These are phyloP conservation scores for Pisolithus orientalis DNA, from an alignment of 768 basidiomycete genomes.

Conservation along the genomic window DNA sequence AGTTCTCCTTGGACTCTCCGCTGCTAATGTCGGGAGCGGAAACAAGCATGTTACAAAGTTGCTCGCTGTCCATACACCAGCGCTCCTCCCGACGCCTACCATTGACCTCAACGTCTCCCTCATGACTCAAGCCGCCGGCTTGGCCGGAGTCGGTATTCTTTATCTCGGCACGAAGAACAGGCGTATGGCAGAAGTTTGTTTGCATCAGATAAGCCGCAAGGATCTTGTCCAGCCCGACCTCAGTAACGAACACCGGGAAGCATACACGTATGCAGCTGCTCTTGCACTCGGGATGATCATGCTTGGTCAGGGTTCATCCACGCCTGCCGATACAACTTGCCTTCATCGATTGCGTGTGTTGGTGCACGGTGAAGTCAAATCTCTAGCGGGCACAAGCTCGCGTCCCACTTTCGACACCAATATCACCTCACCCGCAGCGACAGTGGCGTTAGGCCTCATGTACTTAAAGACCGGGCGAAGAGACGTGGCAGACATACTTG, in stretches of 20 bases:
- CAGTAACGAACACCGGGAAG: slow-evolving; percentile 85
- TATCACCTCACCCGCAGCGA: slow-evolving; percentile 87
- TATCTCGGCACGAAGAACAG: slow-evolving; percentile 85
- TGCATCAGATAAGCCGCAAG: slow-evolving; percentile 73
- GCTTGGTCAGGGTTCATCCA: slow-evolving; percentile 77
- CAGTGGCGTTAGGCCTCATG: slow-evolving; percentile 88
- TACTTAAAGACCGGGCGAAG: slow-evolving; percentile 78
- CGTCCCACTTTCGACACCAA: slow-evolving; percentile 71
- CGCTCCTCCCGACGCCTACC: slow-evolving; percentile 78
- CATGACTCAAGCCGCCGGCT: slow-evolving; percentile 82
- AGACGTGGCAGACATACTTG: slow-evolving; percentile 82
- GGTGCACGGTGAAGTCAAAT: slow-evolving; percentile 64
- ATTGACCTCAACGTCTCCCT: slow-evolving; percentile 89
- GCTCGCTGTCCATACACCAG: slow-evolving; percentile 88
- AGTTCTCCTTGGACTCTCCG: slow-evolving; percentile 87
- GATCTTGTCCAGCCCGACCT: slow-evolving; percentile 78
- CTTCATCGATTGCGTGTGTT: slow-evolving; percentile 66
- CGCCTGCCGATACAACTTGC: slow-evolving; percentile 70
- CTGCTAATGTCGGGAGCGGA: slow-evolving; percentile 80
- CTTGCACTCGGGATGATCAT: slow-evolving; percentile 95
- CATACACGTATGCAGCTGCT: slow-evolving; percentile 84
- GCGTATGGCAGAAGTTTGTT: slow-evolving; percentile 88
- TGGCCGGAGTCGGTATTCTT: slow-evolving; percentile 82
- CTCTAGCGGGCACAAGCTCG: slow-evolving; percentile 29
- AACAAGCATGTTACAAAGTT: slow-evolving; percentile 88